Conservation (phyloP, 1,139 yeast genomes). For the Candida sp. region DNA sequence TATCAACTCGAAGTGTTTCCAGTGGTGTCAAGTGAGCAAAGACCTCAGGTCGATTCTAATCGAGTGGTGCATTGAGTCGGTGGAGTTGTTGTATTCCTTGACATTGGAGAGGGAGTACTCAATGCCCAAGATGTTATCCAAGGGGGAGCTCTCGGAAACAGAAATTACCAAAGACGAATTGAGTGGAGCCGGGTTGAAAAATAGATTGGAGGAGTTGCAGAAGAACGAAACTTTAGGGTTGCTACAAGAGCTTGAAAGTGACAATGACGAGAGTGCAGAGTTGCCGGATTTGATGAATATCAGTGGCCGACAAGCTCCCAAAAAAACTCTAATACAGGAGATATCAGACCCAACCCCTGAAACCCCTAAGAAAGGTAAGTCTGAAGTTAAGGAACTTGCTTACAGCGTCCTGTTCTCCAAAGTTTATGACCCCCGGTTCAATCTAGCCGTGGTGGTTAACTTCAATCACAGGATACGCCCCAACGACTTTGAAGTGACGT, state of each 20-base stretch:
- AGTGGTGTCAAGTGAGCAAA: slow-evolving; percentile 61
- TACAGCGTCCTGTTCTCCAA: slow-evolving; percentile 5
- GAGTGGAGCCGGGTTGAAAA: slow-evolving; percentile 35
- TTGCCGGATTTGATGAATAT: slow-evolving; percentile 24
- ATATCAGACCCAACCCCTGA: slow-evolving; percentile 14
- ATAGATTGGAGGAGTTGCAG: slow-evolving; percentile 33
- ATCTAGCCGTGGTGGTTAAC: slow-evolving; percentile 4
- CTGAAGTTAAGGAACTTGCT: slow-evolving; percentile 1
- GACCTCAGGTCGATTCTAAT: slow-evolving; percentile 53
- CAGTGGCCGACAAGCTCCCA: slow-evolving; percentile 1
- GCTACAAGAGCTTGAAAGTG: slow-evolving; percentile 37
- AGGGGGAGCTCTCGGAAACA: slow-evolving; percentile 54
- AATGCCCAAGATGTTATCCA: slow-evolving; percentile 65
- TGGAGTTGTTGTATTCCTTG: slow-evolving; percentile 53
- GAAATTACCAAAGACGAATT: slow-evolving; percentile 36
- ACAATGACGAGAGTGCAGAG: slow-evolving; percentile 17
- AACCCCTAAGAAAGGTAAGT: slow-evolving; percentile 6
- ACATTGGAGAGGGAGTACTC: slow-evolving; percentile 45
- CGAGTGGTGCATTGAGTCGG: slow-evolving; percentile 72
- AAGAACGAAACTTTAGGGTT: slow-evolving; percentile 46
- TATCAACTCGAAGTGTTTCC: slow-evolving; percentile 61
- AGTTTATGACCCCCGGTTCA: slow-evolving; percentile 3
- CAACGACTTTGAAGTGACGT: slow-evolving; percentile 2
- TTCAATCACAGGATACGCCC: slow-evolving; percentile 1
- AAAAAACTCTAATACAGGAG: slow-evolving; percentile 44